Percentiles rank a stretch among this genome's conserved stretches.
Evolutionary conservation across 2,329 filamentous ascomycete species (phyloP).

Genomic region (Colletotrichum sp.): DNA sequence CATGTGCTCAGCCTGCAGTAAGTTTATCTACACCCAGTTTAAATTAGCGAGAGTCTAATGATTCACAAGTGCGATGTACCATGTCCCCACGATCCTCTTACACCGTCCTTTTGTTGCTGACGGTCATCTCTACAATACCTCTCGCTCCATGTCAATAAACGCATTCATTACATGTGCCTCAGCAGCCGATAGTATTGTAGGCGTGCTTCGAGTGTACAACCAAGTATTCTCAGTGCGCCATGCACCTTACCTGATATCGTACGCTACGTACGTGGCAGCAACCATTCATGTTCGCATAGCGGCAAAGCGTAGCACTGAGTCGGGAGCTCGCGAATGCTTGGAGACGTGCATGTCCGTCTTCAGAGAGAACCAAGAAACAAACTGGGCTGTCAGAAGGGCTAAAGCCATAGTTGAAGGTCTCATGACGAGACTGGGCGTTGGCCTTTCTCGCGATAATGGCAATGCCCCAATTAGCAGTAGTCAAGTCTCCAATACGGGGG

Average conservation of each 20-base stretch:
- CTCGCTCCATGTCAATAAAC: conserved; percentile 42
- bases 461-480: background rate
- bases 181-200: conserved; percentile 49
- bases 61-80: conserved; percentile 44
- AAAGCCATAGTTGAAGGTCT: conserved; percentile 47
- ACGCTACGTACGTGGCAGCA: conserved; percentile 58
- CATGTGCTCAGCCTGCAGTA: conserved; percentile 47
- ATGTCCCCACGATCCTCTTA: conserved; percentile 56
- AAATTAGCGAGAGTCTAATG: background rate
- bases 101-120: conserved; percentile 58
- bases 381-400: conserved; percentile 51
- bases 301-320: conserved; percentile 43
- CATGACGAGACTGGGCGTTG: conserved; percentile 47
- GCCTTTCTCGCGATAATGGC: background rate
- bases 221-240: conserved; percentile 46
- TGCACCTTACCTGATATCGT: conserved; percentile 58
- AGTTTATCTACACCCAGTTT: background rate
- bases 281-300: conserved; percentile 57
- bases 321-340: conserved; percentile 42
- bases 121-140: conserved; percentile 49
- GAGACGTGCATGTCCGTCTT: conserved; percentile 51
- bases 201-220: conserved; percentile 48
- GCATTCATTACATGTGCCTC: conserved; percentile 49
- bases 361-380: conserved; percentile 52
- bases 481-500: background rate